Percentiles rank a stretch among this genome's conserved stretches.
Conservation (phyloP, 2,329 filamentous ascomycete genomes). For the Dactylellina cionopaga region DNA sequence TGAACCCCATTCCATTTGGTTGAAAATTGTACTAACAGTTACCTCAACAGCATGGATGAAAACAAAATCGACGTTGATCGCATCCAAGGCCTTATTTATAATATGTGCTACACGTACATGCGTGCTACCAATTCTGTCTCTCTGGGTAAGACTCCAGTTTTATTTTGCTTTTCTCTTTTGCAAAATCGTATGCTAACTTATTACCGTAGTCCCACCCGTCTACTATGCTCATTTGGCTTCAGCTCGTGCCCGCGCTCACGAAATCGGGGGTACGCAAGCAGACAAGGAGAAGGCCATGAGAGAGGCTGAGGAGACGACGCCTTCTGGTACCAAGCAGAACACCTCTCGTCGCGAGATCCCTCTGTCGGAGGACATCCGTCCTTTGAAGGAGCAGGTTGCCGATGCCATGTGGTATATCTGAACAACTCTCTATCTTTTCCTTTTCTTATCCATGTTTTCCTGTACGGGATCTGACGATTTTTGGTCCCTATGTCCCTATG, state of each 20-base stretch:
- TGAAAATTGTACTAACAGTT: conserved; percentile 3
- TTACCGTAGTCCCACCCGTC: conserved; percentile 73
- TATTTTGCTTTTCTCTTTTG: background rate
- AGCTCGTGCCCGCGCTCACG: conserved; percentile 79
- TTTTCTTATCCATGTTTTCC: background rate
- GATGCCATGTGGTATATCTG: conserved; percentile 51
- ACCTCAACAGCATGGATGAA: conserved; percentile 71
- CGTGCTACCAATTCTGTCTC: conserved; percentile 93
- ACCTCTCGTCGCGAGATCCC: background rate
- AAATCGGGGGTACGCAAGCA: conserved; percentile 60
- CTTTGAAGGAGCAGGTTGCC: conserved; percentile 16
- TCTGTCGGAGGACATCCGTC: conserved; percentile 31
- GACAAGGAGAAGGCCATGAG: conserved; percentile 57
- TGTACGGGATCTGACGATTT: conserved; percentile 1
- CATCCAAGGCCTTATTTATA: conserved; percentile 88
- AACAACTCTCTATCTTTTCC: background rate
- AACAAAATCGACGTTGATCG: conserved; percentile 72
- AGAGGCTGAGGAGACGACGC: conserved; percentile 24
- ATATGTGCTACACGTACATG: conserved; percentile 92
- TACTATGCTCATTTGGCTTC: conserved; percentile 96
- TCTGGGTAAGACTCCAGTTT: conserved; percentile 64
- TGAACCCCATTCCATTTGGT: background rate
- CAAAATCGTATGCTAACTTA: conserved; percentile 8
- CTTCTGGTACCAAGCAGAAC: conserved; percentile 22
- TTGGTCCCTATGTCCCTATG: background rate